Evolutionary conservation across 2,329 filamentous ascomycete species (phyloP).

Genomic region (Zalaria sp.): DNA sequence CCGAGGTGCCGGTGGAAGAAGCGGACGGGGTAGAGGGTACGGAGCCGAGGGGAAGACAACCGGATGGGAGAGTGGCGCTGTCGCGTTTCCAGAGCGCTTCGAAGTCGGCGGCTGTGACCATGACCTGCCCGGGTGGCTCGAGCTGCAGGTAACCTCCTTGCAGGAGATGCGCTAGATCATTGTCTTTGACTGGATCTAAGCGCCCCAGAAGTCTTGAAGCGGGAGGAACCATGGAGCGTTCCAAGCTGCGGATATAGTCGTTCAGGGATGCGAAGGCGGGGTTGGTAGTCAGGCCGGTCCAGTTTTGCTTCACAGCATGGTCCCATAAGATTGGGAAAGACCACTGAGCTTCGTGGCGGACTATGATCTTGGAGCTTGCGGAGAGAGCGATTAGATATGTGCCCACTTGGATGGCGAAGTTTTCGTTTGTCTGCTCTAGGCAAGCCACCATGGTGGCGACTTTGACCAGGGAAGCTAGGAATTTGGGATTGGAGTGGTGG

Average conservation of each 20-base stretch:
- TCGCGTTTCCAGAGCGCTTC: slow-evolving; percentile 18
- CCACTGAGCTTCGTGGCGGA: slow-evolving; percentile 40
- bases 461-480: slow-evolving; percentile 33
- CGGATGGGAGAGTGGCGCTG: slow-evolving; percentile 8
- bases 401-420: slow-evolving; percentile 24
- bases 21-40: slow-evolving; percentile 3
- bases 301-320: slow-evolving; percentile 20
- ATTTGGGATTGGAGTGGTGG: slow-evolving; percentile 33
- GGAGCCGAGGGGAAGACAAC: slow-evolving; percentile 19
- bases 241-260: slow-evolving; percentile 27
- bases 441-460: slow-evolving; percentile 28
- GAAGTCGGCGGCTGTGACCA: slow-evolving; percentile 26
- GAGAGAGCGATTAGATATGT: slow-evolving; percentile 28
- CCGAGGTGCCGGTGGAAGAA: not conserved
- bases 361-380: slow-evolving; percentile 34
- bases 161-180: slow-evolving; percentile 29
- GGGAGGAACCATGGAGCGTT: slow-evolving; percentile 26
- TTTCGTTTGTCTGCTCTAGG: slow-evolving; percentile 19
- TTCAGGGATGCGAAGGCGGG: slow-evolving; percentile 28
- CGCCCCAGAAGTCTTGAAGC: slow-evolving; percentile 22
- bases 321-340: slow-evolving; percentile 30
- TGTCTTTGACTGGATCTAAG: slow-evolving; percentile 28
- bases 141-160: slow-evolving; percentile 30
- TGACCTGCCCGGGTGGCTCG: slow-evolving; percentile 25
- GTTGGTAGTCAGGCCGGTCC: slow-evolving; percentile 23